Base-by-base conservation (phyloP, 2,329 filamentous ascomycete genomes). In the Ceratocystis diversiconidia region DNA sequence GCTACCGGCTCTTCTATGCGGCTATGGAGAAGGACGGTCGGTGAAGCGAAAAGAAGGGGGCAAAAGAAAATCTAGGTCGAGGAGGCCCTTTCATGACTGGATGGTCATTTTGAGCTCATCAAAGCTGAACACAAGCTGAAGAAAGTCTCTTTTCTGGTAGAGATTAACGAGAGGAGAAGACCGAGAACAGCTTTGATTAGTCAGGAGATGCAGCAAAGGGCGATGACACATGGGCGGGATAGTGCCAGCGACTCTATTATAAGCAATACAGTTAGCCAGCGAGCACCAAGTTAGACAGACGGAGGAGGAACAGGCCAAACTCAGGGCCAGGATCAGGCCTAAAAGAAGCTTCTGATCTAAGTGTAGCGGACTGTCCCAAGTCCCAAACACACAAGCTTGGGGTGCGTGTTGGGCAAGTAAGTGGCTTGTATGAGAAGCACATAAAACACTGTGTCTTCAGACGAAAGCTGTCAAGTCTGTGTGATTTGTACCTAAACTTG, bases 391-490 rank as follows among this genome's bases (percentile, higher is more conserved):
- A 28, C 15, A 30, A 15, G 8, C 30, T 30, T 15, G 52, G 10
- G 19, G 7, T 22, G 12, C 7, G 50, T 55, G 50, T 55, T 41
- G 50, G 6, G 19, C 6, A 25, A 28, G 19, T 28, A 12, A 25
- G 50, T 25, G 50, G 28, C 6, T 12, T 10, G 22, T 17, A 15
- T n/a, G 22, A 59, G 28, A n/a, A 32, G 28, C 17, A 30, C 52
- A 59, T 59, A 59, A 59, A 32, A 59, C 30, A 61, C 60, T 1
- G 60, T 8, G 19, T 46, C 52, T 63, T 63, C 61, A 63, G 61
- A 63, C 46, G 61, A 63, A 63, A 63, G 61, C 61, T 63, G 61
- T 63, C 61, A 63, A 63, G 17, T 52, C 30, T 55, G 41, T 41
- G 41, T 22, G 48, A 10, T 19, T 52, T 52, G 19, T 52, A 52